A percentile compares a stretch with the other conserved stretches of the same genome.
Conservation (phyloP, 192 early-diverging fungal genomes). For the Globomyces pollinis-pini region DNA sequence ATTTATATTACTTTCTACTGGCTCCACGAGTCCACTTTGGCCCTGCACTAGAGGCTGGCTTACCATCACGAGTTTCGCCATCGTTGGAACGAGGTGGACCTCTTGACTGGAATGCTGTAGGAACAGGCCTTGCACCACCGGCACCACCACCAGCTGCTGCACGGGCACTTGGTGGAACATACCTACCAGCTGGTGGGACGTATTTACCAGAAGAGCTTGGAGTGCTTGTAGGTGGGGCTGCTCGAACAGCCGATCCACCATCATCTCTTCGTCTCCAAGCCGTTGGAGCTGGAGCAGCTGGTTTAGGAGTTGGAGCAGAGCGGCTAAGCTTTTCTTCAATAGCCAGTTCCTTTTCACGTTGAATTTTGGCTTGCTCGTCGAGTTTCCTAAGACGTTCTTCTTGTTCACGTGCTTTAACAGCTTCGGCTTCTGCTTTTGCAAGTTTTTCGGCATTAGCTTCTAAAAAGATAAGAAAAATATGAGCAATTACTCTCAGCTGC, state of each 20-base stretch:
- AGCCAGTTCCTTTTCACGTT: background rate
- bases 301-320: background rate
- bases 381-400: slow-evolving; percentile 10
- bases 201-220: too few relatives aligned
- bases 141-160: background rate
- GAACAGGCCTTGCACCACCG: background rate
- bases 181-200: too few relatives aligned
- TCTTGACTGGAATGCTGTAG: background rate
- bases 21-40: too few relatives aligned
- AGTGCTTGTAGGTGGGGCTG: background rate
- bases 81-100: too few relatives aligned
- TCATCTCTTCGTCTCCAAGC: slow-evolving; percentile 1
- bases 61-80: too few relatives aligned
- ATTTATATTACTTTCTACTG: too few relatives aligned
- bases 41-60: too few relatives aligned
- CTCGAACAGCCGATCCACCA: background rate
- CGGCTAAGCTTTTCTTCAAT: background rate
- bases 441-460: slow-evolving; percentile 6
- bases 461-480: background rate
- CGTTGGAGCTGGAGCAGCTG: background rate
- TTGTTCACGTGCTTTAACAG: too few relatives aligned
- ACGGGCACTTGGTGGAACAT: background rate
- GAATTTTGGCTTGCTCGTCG: slow-evolving; percentile 1
- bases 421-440: slow-evolving; percentile 9
- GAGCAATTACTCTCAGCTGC: slow-evolving; percentile 17